Conservation (phyloP, 805 yeast genomes). For the Danielia oregonensis region DNA sequence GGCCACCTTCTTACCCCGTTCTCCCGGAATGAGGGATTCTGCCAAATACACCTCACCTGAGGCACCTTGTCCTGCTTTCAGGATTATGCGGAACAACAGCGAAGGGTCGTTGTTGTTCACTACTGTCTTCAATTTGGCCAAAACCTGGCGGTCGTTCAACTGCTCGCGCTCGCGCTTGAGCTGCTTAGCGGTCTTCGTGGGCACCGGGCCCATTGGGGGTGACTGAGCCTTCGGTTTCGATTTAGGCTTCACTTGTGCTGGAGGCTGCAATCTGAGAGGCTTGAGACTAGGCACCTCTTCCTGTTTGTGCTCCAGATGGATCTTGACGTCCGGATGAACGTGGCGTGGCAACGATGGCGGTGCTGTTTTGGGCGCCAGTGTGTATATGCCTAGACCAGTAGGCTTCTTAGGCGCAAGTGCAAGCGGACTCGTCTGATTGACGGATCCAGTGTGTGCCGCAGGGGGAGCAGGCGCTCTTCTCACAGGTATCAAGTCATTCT, state of each 20-base stretch:
- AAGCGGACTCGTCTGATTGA: conserved; percentile 14
- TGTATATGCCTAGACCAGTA: conserved; percentile 23
- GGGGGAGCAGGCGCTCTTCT: conserved; percentile 61
- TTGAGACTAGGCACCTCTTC: conserved; percentile 8
- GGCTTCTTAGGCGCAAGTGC: conserved; percentile 10
- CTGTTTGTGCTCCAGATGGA: conserved; percentile 24
- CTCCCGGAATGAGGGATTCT: conserved; percentile 51
- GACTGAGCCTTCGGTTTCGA: too few species aligned
- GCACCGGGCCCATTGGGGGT: conserved; percentile 1
- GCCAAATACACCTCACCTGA: conserved; percentile 93
- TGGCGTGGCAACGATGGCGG: conserved; percentile 27
- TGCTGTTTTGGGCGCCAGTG: conserved; percentile 12
- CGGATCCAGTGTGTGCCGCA: conserved; percentile 6
- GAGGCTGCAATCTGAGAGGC: conserved; percentile 6
- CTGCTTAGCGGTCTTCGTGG: conserved; percentile 35
- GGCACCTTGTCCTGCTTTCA: conserved; percentile 97
- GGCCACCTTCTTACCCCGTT: conserved; percentile 65
- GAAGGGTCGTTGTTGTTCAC: conserved; percentile 86
- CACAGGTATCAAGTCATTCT: conserved; percentile 39
- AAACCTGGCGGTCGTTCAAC: conserved; percentile 82
- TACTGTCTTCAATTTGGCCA: conserved; percentile 76
- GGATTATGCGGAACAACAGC: conserved; percentile 69
- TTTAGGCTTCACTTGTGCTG: background rate
- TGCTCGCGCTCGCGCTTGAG: conserved; percentile 39
- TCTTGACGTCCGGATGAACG: conserved; percentile 32